Evolutionary conservation across 2,329 filamentous ascomycete genomes (phyloP).

Genomic region (Chalaropsis thielavioides): DNA sequence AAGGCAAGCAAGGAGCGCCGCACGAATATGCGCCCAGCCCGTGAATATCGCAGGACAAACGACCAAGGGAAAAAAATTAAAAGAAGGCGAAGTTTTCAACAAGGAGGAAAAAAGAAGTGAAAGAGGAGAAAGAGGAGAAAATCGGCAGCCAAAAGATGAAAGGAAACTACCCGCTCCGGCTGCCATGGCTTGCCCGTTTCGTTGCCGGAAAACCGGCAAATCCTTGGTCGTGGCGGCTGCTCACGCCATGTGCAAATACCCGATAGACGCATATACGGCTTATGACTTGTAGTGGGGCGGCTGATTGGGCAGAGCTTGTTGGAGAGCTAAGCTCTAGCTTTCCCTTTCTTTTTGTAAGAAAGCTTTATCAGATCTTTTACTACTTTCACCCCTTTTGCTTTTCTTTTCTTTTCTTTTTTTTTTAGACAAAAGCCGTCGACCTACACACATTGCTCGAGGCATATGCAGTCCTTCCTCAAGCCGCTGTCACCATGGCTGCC

Average conservation of each 20-base stretch:
- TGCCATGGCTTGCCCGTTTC: neutral
- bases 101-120: neutral
- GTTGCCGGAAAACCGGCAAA: neutral
- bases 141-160: constrained; percentile 9
- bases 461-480: neutral
- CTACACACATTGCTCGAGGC: neutral
- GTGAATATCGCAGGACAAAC: neutral
- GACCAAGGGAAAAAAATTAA: constrained; percentile 6
- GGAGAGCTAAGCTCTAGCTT: neutral
- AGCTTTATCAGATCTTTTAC: constrained; percentile 2
- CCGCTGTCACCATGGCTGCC: neutral
- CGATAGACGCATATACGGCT: neutral
- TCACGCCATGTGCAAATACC: neutral
- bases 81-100: constrained; percentile 8
- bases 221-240: neutral
- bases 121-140: constrained; percentile 12
- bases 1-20: neutral
- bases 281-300: neutral
- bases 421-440: neutral
- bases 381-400: neutral
- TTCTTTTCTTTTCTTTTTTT: neutral
- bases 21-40: neutral
- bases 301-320: neutral
- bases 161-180: constrained; percentile 7
- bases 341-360: neutral